Evolutionary conservation across 148 eudicot genomes (phyloP).

Genomic region (Arctostaphylos glauca): DNA sequence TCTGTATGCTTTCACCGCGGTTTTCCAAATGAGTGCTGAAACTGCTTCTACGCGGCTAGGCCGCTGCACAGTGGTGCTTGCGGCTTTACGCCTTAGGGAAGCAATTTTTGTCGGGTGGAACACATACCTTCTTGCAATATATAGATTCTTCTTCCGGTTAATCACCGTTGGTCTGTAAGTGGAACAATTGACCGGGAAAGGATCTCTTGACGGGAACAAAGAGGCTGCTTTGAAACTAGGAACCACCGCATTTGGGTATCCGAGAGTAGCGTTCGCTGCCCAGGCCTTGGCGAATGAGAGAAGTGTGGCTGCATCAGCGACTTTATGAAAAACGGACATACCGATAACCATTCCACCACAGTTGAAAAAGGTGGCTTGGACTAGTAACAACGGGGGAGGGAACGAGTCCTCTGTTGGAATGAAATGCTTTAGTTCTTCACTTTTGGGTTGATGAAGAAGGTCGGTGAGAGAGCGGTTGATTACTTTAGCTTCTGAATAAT

Average conservation of each 20-base stretch:
- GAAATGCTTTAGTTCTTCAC: slow-evolving; percentile 8
- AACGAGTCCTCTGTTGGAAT: background rate
- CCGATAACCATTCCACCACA: slow-evolving; percentile 23
- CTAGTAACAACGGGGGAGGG: background rate
- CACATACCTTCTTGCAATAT: background rate
- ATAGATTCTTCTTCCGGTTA: no score
- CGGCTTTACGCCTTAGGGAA: slow-evolving; percentile 1
- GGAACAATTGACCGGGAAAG: background rate
- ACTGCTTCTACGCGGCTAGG: slow-evolving; percentile 1
- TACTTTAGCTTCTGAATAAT: no score
- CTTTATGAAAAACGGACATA: background rate
- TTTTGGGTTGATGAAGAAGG: background rate
- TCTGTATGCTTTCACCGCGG: background rate
- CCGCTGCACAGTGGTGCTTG: background rate
- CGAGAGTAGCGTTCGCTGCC: slow-evolving; percentile 9
- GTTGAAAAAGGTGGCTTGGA: slow-evolving; percentile 19
- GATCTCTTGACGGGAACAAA: background rate
- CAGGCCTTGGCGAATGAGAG: slow-evolving; percentile 8
- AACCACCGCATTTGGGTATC: background rate
- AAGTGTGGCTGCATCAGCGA: slow-evolving; percentile 6
- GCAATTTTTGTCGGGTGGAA: background rate
- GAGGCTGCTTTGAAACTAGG: background rate
- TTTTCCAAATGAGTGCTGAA: background rate
- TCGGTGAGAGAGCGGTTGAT: background rate
- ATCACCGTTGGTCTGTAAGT: background rate